Base-by-base conservation (phyloP, 1,284 basidiomycete genomes). In the Meripilus lineatus region DNA sequence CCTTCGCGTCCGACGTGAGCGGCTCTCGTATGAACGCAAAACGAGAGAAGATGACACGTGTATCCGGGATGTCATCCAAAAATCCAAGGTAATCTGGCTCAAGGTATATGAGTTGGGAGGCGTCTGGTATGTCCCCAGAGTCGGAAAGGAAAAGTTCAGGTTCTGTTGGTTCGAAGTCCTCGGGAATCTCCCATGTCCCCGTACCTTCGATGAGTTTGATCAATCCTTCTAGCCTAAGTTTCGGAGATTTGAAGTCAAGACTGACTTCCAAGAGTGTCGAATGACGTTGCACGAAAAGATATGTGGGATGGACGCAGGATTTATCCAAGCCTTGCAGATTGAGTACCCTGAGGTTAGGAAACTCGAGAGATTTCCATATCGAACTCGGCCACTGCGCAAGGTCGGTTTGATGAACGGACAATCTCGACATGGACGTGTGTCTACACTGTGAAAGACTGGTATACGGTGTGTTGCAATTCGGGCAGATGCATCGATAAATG, bases 11-110 rank as follows among this genome's bases (percentile, higher is more conserved):
- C 18, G 43, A 34, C 5, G 14, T 25, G 6, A 49, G 38, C 5
- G 47, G 49, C 2, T 23, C 18, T 14, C 51, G 51, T 8, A 39
- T 24, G 36, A 53, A 53, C 13, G 49, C 45, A 32, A 53, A 53
- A 3, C 6, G 13, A 6, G 7, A 32, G 21, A 45, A 37, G 10
- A 18, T 36, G 18, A 44, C 28, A 22, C 26, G 44, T n/a, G 47
- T 40, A 18, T 45, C 30, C 5, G 18, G 25, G 15, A 30, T 24
- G 32, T 26, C 36, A 28, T 21, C 20, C 13, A 32, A 35, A 32
- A n/a, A 30, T 17, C 4, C 17, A n/a, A n/a, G n/a, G n/a, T n/a
- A n/a, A n/a, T n/a, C n/a, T n/a, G n/a, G n/a, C n/a, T n/a, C n/a
- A n/a, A n/a, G n/a, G n/a, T n/a, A n/a, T n/a, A n/a, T n/a, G n/a